phyloP scores from a whole-genome alignment of 1,284 basidiomycete genomes.

The Testicularia cyperi region DNA sequence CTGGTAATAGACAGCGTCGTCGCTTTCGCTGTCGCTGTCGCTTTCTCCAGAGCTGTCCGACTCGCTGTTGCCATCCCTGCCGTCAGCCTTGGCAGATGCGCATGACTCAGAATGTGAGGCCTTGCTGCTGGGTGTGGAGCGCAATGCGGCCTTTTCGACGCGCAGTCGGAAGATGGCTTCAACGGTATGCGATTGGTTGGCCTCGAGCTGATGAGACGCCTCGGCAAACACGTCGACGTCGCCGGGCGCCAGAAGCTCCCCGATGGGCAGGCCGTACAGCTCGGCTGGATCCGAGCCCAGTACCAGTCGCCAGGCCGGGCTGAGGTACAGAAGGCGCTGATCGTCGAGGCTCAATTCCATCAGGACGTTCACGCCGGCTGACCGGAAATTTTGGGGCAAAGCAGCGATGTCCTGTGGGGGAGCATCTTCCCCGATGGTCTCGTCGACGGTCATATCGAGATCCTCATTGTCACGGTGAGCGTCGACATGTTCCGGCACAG shows the following conservation, averaged over 20 bases:
- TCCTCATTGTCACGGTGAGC: too few relatives aligned
- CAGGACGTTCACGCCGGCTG: constrained; percentile 63
- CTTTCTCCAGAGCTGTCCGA: constrained; percentile 63
- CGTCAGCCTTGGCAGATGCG: too few relatives aligned
- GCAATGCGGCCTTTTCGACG: constrained; percentile 62
- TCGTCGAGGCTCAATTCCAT: constrained; percentile 92
- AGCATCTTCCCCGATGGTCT: too few relatives aligned
- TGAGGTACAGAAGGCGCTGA: constrained; percentile 83
- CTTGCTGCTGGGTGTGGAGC: constrained; percentile 55
- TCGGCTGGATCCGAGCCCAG: constrained; percentile 81
- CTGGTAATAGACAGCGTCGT: constrained; percentile 68
- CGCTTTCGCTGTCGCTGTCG: constrained; percentile 56
- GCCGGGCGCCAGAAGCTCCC: constrained; percentile 76
- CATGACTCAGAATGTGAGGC: too few relatives aligned
- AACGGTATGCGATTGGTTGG: constrained; percentile 90
- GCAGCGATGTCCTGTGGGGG: constrained; percentile 1
- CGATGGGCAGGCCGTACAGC: constrained; percentile 77
- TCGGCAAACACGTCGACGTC: constrained; percentile 84
- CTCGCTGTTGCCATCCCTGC: constrained; percentile 43
- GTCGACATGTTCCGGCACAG: too few relatives aligned
- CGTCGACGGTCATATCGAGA: too few relatives aligned
- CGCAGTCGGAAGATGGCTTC: constrained; percentile 86
- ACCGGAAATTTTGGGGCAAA: constrained; percentile 15
- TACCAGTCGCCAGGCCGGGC: constrained; percentile 88
- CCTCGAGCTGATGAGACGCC: constrained; percentile 79